These are phyloP conservation scores for Serendipita vermifera DNA, from an alignment of 768 basidiomycete genomes.

Conservation along the genomic window DNA sequence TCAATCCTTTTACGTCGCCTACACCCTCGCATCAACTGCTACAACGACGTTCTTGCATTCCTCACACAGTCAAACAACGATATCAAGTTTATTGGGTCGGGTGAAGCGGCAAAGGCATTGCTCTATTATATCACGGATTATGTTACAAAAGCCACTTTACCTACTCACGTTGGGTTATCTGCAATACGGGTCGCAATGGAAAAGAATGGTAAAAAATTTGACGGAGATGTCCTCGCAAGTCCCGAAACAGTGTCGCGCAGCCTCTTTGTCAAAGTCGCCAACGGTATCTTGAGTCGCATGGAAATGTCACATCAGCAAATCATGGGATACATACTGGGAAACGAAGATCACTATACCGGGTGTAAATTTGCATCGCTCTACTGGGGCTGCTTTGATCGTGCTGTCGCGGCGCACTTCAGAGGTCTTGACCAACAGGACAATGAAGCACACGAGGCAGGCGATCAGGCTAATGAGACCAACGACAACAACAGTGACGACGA, in stretches of 20 bases:
- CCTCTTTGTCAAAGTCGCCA: constrained; percentile 29
- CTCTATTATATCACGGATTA: constrained; percentile 39
- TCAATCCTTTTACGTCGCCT: too few species aligned
- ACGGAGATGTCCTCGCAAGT: constrained; percentile 16
- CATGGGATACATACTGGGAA: too few species aligned
- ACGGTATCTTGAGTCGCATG: constrained; percentile 27
- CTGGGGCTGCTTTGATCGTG: too few species aligned
- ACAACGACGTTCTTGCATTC: constrained; percentile 29
- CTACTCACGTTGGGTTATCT: constrained; percentile 24
- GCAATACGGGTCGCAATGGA: constrained; percentile 28
- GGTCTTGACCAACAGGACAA: too few species aligned
- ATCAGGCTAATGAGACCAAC: too few species aligned
- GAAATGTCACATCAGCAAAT: too few species aligned
- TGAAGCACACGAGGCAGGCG: too few species aligned
- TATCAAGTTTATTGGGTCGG: constrained; percentile 34
- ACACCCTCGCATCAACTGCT: too few species aligned
- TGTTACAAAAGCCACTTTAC: constrained; percentile 33
- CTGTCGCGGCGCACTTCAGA: too few species aligned
- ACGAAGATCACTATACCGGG: too few species aligned
- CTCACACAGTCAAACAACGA: constrained; percentile 34
- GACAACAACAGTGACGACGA: too few species aligned
- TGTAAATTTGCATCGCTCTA: too few species aligned
- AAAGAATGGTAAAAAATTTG: constrained; percentile 23
- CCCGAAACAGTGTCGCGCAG: constrained; percentile 20
- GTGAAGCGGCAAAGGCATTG: constrained; percentile 29